Evolutionary conservation across 2,329 filamentous ascomycete species (phyloP).

Genomic region (Trichophyton schoenleinii): DNA sequence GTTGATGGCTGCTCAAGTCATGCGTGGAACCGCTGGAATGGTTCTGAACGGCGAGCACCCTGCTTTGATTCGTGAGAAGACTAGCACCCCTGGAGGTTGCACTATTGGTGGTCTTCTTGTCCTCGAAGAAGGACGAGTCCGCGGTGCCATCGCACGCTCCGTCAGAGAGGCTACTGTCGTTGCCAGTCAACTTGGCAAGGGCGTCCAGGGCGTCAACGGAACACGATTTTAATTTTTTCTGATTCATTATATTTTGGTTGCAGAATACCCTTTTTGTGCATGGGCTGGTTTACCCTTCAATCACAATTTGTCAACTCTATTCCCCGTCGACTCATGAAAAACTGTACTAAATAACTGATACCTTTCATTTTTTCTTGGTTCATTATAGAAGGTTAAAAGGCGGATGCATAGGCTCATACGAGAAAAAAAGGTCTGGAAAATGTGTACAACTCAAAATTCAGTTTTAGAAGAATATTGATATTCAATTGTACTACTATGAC

Average conservation of each 20-base stretch:
- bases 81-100: constrained; percentile 50
- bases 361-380: background rate
- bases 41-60: constrained; percentile 49
- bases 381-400: background rate
- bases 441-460: background rate
- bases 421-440: background rate
- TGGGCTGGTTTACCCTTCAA: background rate
- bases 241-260: background rate
- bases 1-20: constrained; percentile 50
- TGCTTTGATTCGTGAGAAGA: constrained; percentile 47
- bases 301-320: background rate
- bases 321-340: background rate
- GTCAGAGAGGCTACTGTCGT: constrained; percentile 49
- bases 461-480: background rate
- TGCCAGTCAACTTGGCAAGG: constrained; percentile 43
- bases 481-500: background rate
- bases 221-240: constrained; percentile 20
- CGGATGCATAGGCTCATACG: background rate
- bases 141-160: constrained; percentile 43
- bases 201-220: constrained; percentile 40
- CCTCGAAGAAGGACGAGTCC: constrained; percentile 45
- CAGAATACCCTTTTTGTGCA: background rate
- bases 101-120: constrained; percentile 51
- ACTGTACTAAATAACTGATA: background rate
- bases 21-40: constrained; percentile 47